Evolutionary conservation across 2,329 filamentous ascomycete species (phyloP), one percentile per base, ranked within the genome.

Genomic region (Clonostachys chloroleuca): DNA sequence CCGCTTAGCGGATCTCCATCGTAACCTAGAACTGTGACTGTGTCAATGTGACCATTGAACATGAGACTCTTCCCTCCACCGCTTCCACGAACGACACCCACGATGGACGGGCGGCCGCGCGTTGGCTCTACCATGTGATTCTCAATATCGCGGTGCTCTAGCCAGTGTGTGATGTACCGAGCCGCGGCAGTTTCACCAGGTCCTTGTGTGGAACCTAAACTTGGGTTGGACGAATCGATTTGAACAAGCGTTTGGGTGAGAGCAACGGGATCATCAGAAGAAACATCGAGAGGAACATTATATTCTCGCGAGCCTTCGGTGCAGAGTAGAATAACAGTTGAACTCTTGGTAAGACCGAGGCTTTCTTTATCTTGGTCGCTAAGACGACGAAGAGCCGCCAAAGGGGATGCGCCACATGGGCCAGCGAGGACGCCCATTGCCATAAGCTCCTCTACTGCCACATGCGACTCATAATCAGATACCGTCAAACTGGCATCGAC

Each of bases 301-400:
- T 87, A 86, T 2, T 74, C 68, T 36, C 84, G 72, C 9, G 57
- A 55, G 0, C 83, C 83, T 39, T 66, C 63, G 1, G 86, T 90
- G 51, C 79, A 84, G 40, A 88, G 74, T 2, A 90, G 60, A 1
- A 90, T 74, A 0, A 89, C 72, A 0, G 83, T 70, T 0, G 81
- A 76, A n/a, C 80, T 64, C 0, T 62, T 54, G 8, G 66, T 59
- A 0, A 81, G 56, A 0, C 61, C 61, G 0, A 77, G 53, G 0
- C 59, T 51, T 2, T 61, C 50, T 37, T 63, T 65, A 12, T 68
- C 58, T 3, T 64, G 57, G 1, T 56, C 44, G 39, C 56, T 64
- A 4, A 84, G 56, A 24, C 73, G 74, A 34, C 68, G 70, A 30
- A 91, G 56, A 1, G 81, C 84, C 34, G 74, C 77, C n/a, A 81